phyloP scores from a whole-genome alignment of 306 rosid genomes.

The Castanopsis chinensis region DNA sequence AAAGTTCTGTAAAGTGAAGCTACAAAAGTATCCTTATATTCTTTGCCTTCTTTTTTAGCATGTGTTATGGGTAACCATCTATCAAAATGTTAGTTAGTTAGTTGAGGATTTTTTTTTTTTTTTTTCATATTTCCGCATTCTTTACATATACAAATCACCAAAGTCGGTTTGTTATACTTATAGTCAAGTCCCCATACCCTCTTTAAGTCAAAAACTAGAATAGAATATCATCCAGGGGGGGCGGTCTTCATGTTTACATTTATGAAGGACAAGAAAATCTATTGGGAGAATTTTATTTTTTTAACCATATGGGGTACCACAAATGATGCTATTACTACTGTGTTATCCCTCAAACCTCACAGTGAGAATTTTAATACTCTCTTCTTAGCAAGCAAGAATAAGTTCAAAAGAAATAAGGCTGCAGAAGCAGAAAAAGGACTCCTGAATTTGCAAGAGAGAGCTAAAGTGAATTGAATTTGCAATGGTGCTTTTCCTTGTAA shows the following conservation, averaged over 20 bases:
- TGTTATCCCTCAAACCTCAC: too few species aligned
- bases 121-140: neutral
- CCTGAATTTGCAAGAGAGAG: slow-evolving; percentile 28
- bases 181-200: too few species aligned
- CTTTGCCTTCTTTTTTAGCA: slow-evolving; percentile 28
- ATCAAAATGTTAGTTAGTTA: neutral
- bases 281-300: neutral
- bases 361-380: slow-evolving; percentile 1
- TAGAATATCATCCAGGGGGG: neutral
- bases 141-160: too few species aligned
- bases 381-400: slow-evolving; percentile 32
- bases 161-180: too few species aligned
- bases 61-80: slow-evolving; percentile 37
- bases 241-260: slow-evolving; percentile 17
- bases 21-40: slow-evolving; percentile 38
- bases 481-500: slow-evolving; percentile 37
- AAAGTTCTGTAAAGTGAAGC: slow-evolving; percentile 29
- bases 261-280: slow-evolving; percentile 30
- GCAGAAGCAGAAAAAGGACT: slow-evolving; percentile 3
- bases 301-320: too few species aligned
- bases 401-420: slow-evolving; percentile 45
- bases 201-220: too few species aligned
- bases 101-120: neutral
- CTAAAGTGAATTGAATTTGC: slow-evolving; percentile 19
- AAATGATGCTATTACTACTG: too few species aligned